These are phyloP conservation scores for Prinsepia uniflora DNA, from an alignment of 306 rosid genomes.

Conservation along the genomic window DNA sequence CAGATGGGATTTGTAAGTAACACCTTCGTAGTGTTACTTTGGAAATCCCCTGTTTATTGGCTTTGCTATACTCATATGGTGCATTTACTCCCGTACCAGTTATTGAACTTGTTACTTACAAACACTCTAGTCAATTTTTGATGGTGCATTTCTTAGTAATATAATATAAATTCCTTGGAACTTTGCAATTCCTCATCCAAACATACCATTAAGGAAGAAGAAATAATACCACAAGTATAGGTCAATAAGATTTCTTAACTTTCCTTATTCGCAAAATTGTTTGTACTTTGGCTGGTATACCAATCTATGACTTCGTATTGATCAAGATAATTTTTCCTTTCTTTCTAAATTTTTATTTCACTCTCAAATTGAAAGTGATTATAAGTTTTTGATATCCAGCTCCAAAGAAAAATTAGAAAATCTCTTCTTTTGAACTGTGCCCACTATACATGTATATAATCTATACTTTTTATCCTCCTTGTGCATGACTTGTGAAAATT, in stretches of 20 bases:
- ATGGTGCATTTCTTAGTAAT: no score
- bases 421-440: neutral
- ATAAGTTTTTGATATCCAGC: neutral
- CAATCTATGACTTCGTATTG: neutral
- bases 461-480: neutral
- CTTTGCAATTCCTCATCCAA: no score
- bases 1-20: no score
- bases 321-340: no score
- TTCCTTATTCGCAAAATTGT: neutral
- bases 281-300: neutral
- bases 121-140: no score
- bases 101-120: no score
- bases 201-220: neutral
- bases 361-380: neutral
- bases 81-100: no score
- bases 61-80: no score
- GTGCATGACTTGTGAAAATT: constrained; percentile 14
- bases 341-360: constrained; percentile 1
- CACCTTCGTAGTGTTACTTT: no score
- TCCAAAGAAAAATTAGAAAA: neutral
- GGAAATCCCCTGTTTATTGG: no score
- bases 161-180: no score
- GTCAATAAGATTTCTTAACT: neutral
- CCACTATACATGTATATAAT: neutral
- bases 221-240: neutral